phyloP scores from a whole-genome alignment of 352 stramenopile genomes.

The Globisporangium canariense region DNA sequence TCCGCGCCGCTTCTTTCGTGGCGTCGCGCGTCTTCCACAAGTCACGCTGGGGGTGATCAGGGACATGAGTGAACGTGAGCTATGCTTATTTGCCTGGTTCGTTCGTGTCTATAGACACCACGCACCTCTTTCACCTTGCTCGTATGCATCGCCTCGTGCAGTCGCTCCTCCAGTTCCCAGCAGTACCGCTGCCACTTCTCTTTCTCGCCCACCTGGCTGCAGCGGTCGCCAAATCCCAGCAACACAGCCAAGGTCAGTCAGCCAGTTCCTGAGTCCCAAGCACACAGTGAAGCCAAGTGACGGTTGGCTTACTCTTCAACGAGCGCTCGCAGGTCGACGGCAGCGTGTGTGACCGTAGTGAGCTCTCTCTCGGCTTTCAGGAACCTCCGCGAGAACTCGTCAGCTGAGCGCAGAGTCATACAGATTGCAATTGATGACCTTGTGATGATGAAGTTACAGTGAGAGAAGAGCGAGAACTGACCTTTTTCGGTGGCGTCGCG shows the following conservation, averaged over 20 bases:
- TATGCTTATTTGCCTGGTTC: too few relatives aligned
- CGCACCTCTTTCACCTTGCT: slow-evolving; percentile 56
- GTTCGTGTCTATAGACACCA: background rate
- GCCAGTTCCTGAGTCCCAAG: background rate
- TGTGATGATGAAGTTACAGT: background rate
- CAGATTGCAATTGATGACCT: background rate
- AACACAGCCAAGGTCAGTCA: background rate
- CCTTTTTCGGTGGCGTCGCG: slow-evolving; percentile 31
- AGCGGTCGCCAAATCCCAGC: background rate
- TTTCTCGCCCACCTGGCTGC: slow-evolving; percentile 65
- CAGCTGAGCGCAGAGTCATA: slow-evolving; percentile 13
- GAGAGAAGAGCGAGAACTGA: slow-evolving; percentile 1
- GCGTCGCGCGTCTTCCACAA: slow-evolving; percentile 59
- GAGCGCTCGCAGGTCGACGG: slow-evolving; percentile 48
- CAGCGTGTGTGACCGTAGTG: slow-evolving; percentile 26
- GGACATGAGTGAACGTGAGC: background rate
- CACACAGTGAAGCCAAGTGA: background rate
- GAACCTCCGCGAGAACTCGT: slow-evolving; percentile 19
- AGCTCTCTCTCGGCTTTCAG: slow-evolving; percentile 32
- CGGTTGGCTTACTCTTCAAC: slow-evolving; percentile 47
- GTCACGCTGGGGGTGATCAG: slow-evolving; percentile 30
- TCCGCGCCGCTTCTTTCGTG: slow-evolving; percentile 67
- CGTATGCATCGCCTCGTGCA: slow-evolving; percentile 51
- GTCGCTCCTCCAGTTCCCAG: slow-evolving; percentile 69
- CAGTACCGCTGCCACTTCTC: slow-evolving; percentile 78